Evolutionary conservation across 2,329 filamentous ascomycete genomes (phyloP).

Genomic region (Alternaria triticimaculans): DNA sequence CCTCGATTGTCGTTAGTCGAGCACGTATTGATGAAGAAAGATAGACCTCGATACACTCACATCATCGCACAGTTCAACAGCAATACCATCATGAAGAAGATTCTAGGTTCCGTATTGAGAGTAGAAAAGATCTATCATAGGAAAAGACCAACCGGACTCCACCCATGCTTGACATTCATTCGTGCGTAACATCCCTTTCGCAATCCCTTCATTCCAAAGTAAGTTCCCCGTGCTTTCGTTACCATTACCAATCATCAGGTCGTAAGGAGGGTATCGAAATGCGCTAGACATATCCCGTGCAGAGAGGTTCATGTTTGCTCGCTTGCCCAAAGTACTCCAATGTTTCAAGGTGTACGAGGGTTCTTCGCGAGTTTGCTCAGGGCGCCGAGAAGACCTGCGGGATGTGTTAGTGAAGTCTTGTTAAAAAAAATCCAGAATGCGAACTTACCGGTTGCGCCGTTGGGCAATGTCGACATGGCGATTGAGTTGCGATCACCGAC

Average conservation of each 20-base stretch:
- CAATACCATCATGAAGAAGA: neutral
- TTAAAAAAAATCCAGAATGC: neutral
- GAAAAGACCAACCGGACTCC: constrained; percentile 6
- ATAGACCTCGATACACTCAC: neutral
- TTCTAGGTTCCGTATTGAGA: neutral
- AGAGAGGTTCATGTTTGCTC: neutral
- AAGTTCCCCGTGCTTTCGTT: neutral
- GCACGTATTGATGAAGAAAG: neutral
- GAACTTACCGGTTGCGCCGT: constrained; percentile 84
- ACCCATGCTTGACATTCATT: constrained; percentile 8
- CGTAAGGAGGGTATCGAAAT: constrained; percentile 7
- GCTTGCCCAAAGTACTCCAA: neutral
- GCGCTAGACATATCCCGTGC: constrained; percentile 2
- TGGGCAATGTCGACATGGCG: constrained; percentile 82
- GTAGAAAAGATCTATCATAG: constrained; percentile 4
- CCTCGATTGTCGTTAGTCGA: neutral
- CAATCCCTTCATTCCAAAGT: neutral
- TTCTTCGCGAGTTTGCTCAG: constrained; percentile 39
- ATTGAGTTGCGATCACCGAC: constrained; percentile 88
- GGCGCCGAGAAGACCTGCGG: constrained; percentile 38
- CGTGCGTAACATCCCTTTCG: neutral
- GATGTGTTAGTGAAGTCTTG: constrained; percentile 11
- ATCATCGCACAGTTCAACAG: neutral
- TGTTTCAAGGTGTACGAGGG: constrained; percentile 3
- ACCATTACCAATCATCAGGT: constrained; percentile 1